Evolutionary conservation across 306 rosid species (phyloP), one percentile per base, ranked within the genome.

Genomic region (Lithocarpus polystachyus): DNA sequence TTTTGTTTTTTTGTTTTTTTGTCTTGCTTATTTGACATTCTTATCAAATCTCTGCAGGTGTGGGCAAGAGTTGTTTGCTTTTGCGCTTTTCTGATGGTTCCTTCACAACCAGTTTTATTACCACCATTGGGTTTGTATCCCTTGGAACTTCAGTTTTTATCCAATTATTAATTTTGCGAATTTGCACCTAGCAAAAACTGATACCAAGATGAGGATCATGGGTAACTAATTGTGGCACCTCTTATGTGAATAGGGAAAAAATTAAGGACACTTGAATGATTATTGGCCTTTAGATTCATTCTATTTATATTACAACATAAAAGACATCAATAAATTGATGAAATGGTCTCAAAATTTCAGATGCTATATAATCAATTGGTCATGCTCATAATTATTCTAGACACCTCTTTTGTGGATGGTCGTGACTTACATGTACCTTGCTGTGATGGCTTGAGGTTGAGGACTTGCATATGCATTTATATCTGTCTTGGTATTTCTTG

Each of bases 51-150:
- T 54, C 72, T 86, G 81, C 84, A 92, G 97, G 95, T 83, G 95
- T 92, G 81, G 92, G 97, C 75, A 90, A 92, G 91, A 90, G 95
- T 87, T 92, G 93, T 75, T 84, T 90, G 87, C 93, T 90, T 82
- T 87, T 90, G 84, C 97, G 94, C 13, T 89, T 92, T 83, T 92
- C 94, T 72, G 95, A 92, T 83, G 97, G 95, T 86, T 92, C 95
- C 77, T 92, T 92, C 82, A 89, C 95, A 6, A 89, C 92, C 78
- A 92, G 95, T 79, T 90, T 90, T 85, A 90, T 90, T 77, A 92
- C 91, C 81, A 89, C 93, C 68, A 89, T 90, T 78, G 97, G 97
- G 97, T 93, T 79, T 81, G 97, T 88, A 84, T 75, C 71, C 69
- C 40, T 74, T 17, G 55, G 40, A 68, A 55, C 83, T 22, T 17